Conservation (phyloP, 768 basidiomycete species). For the Gyrodon lividus region DNA sequence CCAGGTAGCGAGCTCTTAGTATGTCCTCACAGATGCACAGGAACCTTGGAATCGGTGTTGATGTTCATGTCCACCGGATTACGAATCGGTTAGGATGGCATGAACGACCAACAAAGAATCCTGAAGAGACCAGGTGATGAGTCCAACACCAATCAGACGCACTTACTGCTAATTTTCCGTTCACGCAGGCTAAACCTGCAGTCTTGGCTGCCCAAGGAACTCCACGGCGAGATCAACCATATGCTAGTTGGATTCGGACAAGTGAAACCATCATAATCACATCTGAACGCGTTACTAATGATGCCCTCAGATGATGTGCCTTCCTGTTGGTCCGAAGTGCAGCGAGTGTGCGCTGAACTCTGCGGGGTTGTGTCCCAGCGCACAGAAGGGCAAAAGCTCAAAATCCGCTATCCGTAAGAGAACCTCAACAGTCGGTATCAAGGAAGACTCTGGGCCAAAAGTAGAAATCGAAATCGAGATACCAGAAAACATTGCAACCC, state of each 20-base stretch:
- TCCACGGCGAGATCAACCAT: constrained; percentile 76
- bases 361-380: constrained; percentile 67
- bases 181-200: constrained; percentile 64
- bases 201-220: constrained; percentile 77
- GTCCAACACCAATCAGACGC: neutral
- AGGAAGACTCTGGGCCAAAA: constrained; percentile 31
- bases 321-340: constrained; percentile 65
- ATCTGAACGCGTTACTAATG: neutral
- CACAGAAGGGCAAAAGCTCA: constrained; percentile 31
- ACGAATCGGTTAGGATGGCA: constrained; percentile 96
- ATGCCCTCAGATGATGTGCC: constrained; percentile 55
- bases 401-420: constrained; percentile 10
- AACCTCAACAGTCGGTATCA: neutral
- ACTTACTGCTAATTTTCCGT: neutral
- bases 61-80: constrained; percentile 94
- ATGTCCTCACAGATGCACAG: constrained; percentile 33
- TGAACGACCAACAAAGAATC: constrained; percentile 73
- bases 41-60: constrained; percentile 90
- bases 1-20: too few species aligned
- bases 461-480: constrained; percentile 39
- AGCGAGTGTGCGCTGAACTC: constrained; percentile 57
- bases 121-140: constrained; percentile 81
- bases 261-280: constrained; percentile 37
- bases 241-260: constrained; percentile 85
- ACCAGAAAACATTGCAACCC: neutral